Evolutionary conservation across 305 asterid species (phyloP).

Genomic region (Solanum chacoense): DNA sequence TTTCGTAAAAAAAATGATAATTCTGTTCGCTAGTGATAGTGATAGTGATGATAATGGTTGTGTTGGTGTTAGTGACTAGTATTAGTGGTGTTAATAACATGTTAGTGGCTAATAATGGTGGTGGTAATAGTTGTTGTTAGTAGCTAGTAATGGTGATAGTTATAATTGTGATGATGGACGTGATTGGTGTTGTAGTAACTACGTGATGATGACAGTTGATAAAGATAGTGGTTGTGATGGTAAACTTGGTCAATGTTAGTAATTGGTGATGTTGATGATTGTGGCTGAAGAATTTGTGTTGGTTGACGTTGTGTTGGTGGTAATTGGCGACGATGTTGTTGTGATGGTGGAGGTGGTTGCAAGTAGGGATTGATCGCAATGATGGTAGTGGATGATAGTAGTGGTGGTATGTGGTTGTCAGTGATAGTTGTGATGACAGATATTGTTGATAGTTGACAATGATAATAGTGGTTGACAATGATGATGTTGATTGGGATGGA

Average conservation of each 20-base stretch:
- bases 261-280: not conserved
- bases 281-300: not conserved
- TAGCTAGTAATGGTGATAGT: not conserved
- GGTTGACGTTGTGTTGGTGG: not conserved
- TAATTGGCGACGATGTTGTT: not conserved
- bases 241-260: not conserved
- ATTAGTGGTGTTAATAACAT: not conserved
- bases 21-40: not conserved
- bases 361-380: not conserved
- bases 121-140: not conserved
- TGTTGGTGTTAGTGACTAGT: not conserved
- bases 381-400: not conserved
- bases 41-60: not conserved
- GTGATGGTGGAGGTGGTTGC: not conserved
- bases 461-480: not conserved
- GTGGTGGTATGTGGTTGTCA: not conserved
- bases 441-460: not conserved
- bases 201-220: not conserved
- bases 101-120: not conserved
- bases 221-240: not conserved
- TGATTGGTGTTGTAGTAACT: not conserved
- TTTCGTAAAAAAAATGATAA: too few relatives aligned
- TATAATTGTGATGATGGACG: not conserved
- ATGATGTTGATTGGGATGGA: not conserved
- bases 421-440: too few relatives aligned